Evolutionary conservation across 805 yeast genomes (phyloP).

Genomic region (Aciculoconidium aculeatum): DNA sequence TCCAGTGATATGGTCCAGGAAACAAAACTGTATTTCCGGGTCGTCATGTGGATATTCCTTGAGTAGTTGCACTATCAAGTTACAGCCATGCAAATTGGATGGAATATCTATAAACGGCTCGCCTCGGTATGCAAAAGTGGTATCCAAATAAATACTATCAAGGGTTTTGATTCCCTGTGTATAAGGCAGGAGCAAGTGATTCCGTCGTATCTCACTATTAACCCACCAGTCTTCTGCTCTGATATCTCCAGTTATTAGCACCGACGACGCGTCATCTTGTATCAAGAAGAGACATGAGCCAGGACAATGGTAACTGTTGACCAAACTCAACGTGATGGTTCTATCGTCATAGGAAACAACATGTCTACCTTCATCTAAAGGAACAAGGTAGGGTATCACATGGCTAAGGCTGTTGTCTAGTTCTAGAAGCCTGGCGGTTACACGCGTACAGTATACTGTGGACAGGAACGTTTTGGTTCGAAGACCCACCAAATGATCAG

Average conservation of each 20-base stretch:
- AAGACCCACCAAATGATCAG: constrained; percentile 50
- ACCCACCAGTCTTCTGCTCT: constrained; percentile 53
- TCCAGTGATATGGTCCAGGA: constrained; percentile 39
- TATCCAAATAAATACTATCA: constrained; percentile 48
- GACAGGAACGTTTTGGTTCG: constrained; percentile 33
- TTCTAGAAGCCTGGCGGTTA: constrained; percentile 28
- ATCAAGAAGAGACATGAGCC: constrained; percentile 53
- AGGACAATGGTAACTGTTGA: constrained; percentile 54
- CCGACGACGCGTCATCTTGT: constrained; percentile 25
- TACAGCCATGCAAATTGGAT: constrained; percentile 38
- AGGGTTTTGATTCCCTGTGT: constrained; percentile 23
- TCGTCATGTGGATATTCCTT: constrained; percentile 36
- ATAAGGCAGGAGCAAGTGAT: constrained; percentile 40
- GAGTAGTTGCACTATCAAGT: constrained; percentile 26
- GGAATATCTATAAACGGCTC: constrained; percentile 44
- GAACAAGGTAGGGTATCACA: constrained; percentile 14
- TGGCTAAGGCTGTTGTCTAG: constrained; percentile 12
- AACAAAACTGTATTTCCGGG: constrained; percentile 33
- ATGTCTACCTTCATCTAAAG: constrained; percentile 14
- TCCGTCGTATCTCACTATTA: constrained; percentile 23
- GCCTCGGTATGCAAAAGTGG: constrained; percentile 45
- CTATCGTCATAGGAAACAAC: constrained; percentile 1
- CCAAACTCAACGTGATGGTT: constrained; percentile 33
- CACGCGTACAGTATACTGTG: constrained; percentile 41
- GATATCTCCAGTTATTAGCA: constrained; percentile 52